Evolutionary conservation across 164 flowering plant species (phyloP), one percentile per base, ranked within the genome.

Genomic region (Tetracentron sinense): DNA sequence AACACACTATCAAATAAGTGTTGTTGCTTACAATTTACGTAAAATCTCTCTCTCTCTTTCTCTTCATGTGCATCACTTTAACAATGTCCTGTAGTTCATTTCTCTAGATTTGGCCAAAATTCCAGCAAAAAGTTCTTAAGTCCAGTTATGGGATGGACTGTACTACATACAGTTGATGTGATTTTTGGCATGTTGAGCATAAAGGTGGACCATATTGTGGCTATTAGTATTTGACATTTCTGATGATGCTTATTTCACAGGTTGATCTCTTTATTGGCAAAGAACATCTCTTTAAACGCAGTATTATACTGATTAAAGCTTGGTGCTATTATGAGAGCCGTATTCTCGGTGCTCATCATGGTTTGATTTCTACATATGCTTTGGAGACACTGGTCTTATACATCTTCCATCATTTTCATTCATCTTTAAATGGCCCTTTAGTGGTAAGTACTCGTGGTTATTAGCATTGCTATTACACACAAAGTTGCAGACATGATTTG

Each of bases 291-390:
- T 89, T 94, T 56, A 94, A 94, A 69, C 89, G 92, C 56, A 94
- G 97, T 71, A 85, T 94, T 56, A 82, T 91, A 65, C 73, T 94
- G 62, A 86, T 89, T 19, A 94, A 94, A 67, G 91, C 98, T 16
- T 94, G 99, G 99, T 94, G 96, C 69, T 93, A 85, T 70, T 89
- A 90, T 70, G 98, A 89, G 69, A 93, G 98, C 62, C 96, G 96
- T 28, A 85, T 91, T 63, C 90, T 94, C 52, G 97, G 97, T 59
- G 96, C 97, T 59, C 92, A 89, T 70, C 96, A 90, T 81, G 93
- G 93, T 52, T 73, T 94, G 73, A 83, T 91, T 56, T 94, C 98
- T 42, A 91, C 97, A 20, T 94, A 89, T 80, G 97, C 97, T 12
- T 68, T 94, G 79, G 98, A 91, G 73, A 94, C 86, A 0, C 60